Base-by-base conservation (phyloP, 1,139 yeast species). In the Wickerhamiella infanticola region DNA sequence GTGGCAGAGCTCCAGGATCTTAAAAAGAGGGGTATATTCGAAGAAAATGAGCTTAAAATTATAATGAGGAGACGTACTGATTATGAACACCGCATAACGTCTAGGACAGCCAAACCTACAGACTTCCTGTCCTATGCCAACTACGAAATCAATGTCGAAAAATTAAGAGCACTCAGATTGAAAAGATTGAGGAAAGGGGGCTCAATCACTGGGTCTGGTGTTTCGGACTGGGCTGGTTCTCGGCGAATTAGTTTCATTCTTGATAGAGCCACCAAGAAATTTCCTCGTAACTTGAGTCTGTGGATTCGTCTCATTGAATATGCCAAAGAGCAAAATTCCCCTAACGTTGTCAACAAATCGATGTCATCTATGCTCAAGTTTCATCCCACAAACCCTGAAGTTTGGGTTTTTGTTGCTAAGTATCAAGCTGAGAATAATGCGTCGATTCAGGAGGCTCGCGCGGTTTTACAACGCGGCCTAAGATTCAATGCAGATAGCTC, bases 351-450 rank as follows among this genome's bases (percentile, higher is more conserved):
- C n/a, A 86, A 84, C 60, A 79, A 77, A 54, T 78, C 85, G 5
- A 85, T 86, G 61, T 79, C 93, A 3, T 74, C 77, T 49, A 69
- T 90, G 55, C 69, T 93, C 55, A 86, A 81, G 63, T 67, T 85
- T 52, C 97, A 90, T 59, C 97, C 98, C n/a, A 74, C 84, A 46
- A 83, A 86, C 58, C 75, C 86, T 2, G 81, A 80, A 55, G 83
- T 93, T 11, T 93, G 98, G 98, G 75, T 90, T 45, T 75, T 86
- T 57, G 96, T 96, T 25, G 96, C 97, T 42, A 84, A 84, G 60
- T 86, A 85, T 63, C 97, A 93, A 64, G 79, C 84, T 57, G 95
- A 90, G 56, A 74, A 73, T 39, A 86, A 90, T 63, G 83, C 90
- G 44, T 83, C 86, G 56, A 86, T 94, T 46, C 77, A 81, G 58